A percentile compares a stretch with the other conserved stretches of the same genome.
Evolutionary conservation across 345 rosid genomes (phyloP).

Genomic region (Lepidium aucheri): DNA sequence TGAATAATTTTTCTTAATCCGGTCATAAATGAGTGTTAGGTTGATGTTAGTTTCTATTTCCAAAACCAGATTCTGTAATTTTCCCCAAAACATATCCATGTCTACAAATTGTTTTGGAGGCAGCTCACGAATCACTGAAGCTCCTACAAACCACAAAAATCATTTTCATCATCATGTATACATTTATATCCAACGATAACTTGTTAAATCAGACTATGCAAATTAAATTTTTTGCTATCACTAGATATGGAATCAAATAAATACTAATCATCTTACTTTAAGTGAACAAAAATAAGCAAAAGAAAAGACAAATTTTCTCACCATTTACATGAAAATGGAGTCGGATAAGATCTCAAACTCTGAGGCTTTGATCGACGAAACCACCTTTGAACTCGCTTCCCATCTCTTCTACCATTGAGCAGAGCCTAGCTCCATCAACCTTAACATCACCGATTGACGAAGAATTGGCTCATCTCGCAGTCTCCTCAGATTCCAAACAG

Average conservation of each 20-base stretch:
- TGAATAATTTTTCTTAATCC: too few species aligned
- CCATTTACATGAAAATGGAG: constrained; percentile 59
- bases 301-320: constrained; percentile 11
- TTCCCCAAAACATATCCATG: constrained; percentile 87
- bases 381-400: constrained; percentile 58
- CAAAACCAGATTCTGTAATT: constrained; percentile 94
- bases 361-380: constrained; percentile 51
- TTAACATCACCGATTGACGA: background rate
- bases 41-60: too few species aligned
- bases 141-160: constrained; percentile 39
- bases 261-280: background rate
- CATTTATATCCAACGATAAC: background rate
- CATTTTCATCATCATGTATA: too few species aligned
- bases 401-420: constrained; percentile 96
- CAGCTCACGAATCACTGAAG: constrained; percentile 57
- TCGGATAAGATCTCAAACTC: constrained; percentile 48
- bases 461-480: background rate
- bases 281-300: too few species aligned
- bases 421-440: constrained; percentile 30
- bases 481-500: constrained; percentile 18
- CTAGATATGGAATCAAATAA: background rate
- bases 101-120: constrained; percentile 67
- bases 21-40: too few species aligned
- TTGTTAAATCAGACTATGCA: background rate
- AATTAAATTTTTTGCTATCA: background rate